Evolutionary conservation across 768 basidiomycete genomes (phyloP), one percentile per base, ranked within the genome.

Genomic region (Leucocoprinus sp.): DNA sequence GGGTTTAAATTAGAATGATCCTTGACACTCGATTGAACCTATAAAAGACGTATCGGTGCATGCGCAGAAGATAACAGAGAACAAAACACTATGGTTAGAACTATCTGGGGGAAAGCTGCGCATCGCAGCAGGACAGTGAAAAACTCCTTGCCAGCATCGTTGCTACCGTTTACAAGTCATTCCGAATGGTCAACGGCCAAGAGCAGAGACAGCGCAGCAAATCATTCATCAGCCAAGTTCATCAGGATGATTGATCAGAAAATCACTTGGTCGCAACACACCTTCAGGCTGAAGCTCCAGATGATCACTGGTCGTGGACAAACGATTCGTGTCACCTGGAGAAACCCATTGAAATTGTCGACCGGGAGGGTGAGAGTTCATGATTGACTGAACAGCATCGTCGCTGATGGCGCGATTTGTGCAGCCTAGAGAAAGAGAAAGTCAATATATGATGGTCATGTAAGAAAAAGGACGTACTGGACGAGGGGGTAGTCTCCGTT

Each of bases 81-180:
- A 55, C 43, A 48, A 42, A 52, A 51, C 42, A 11, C 14, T 17
- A 29, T 49, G 19, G 43, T 43, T 22, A 49, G 42, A 43, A 61
- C 60, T 37, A 61, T 60, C 58, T 55, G 55, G 57, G 66, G 61
- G n/a, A n/a, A n/a, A 12, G 43, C 43, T 45, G 45, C 45, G 3
- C 4, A 26, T 18, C 8, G 38, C 45, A 47, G 45, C 29, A 17
- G 14, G 24, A 26, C 7, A 28, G 23, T 21, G 64, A 68, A 66
- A 63, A 59, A 63, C 70, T 67, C 60, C 82, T 83, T 82, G 82
- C 82, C 80, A 60, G 71, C 74, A 75, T 68, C 65, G 66, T 67
- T 51, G 64, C 62, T 52, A 58, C n/a, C n/a, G n/a, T n/a, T n/a
- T n/a, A n/a, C n/a, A n/a, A n/a, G n/a, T n/a, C n/a, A n/a, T n/a